Evolutionary conservation across 1,284 basidiomycete species (phyloP), one percentile per base, ranked within the genome.

Genomic region (Fistulina hepatica): DNA sequence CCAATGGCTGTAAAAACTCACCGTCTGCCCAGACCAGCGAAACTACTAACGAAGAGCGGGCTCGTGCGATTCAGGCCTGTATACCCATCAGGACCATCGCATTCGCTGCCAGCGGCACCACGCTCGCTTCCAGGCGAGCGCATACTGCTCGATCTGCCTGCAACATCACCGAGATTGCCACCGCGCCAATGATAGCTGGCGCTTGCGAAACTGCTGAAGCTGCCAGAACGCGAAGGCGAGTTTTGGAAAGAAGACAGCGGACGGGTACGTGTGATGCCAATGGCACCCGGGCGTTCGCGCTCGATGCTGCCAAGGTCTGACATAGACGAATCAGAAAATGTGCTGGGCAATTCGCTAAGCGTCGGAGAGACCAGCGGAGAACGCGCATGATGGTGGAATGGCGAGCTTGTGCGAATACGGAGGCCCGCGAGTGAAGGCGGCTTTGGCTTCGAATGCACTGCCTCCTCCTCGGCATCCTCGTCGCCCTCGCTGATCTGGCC

Each of bases 401-500:
- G n/a, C 15, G 28, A 25, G 28, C 15, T 15, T 37, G 37, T 6
- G 36, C 28, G 6, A 32, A 24, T 3, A 30, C 21, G 6, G 28
- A 31, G 28, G 28, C 28, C 28, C 5, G 28, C 28, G 13, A 31
- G 15, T 5, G 28, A 51, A 50, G 16, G 13, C 32, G 6, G 26
- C 26, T 21, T 49, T 51, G 23, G 25, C 8, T 22, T 57, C n/a
- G 24, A 8, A 3, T 15, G 23, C 3, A 21, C 17, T 6, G 27
- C 32, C 4, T 33, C 35, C 3, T 59, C 63, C 23, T 67, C 67
- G 34, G 71, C 68, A 12, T 65, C 58, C 41, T 71, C 64, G 20
- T 64, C 63, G 17, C 63, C 69, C 49, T 75, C 73, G 3, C 66
- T 63, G 22, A 75, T 75, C 47, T 73, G 68, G 34, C 68, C 68